These are phyloP conservation scores for Corchorus capsularis DNA, from an alignment of 345 rosid species.

Conservation along the genomic window DNA sequence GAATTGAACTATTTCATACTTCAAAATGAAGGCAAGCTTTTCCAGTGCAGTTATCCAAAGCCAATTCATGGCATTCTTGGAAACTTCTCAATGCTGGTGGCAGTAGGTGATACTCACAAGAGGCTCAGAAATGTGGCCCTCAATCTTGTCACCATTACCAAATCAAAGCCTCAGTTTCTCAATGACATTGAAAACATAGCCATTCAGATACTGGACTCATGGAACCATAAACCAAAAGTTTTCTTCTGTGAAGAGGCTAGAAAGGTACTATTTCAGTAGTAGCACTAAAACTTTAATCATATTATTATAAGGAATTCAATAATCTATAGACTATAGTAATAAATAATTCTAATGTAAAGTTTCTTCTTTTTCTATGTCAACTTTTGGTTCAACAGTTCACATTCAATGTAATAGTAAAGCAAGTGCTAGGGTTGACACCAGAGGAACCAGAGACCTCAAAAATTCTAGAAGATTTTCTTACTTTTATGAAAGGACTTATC, in stretches of 20 bases:
- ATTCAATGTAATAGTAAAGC: conserved; percentile 66
- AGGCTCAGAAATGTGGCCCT: conserved; percentile 48
- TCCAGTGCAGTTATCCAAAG: conserved; percentile 60
- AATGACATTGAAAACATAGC: conserved; percentile 41
- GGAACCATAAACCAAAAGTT: conserved; percentile 44
- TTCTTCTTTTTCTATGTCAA: neutral
- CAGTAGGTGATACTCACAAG: conserved; percentile 55
- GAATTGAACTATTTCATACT: conserved; percentile 66
- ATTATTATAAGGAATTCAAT: neutral
- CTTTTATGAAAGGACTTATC: conserved; percentile 58
- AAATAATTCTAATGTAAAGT: neutral
- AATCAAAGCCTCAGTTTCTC: conserved; percentile 52
- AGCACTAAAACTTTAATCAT: too few species aligned
- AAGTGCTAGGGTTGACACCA: conserved; percentile 53
- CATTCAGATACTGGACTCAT: conserved; percentile 35
- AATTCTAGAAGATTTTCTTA: conserved; percentile 53
- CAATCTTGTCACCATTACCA: conserved; percentile 40
- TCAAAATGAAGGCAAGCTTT: conserved; percentile 67
- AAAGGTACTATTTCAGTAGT: conserved; percentile 29
- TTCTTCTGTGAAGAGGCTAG: conserved; percentile 52
- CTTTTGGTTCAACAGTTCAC: conserved; percentile 43
- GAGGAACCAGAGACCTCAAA: conserved; percentile 41
- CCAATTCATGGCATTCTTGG: conserved; percentile 65
- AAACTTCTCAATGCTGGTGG: conserved; percentile 58
- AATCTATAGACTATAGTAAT: neutral